phyloP scores from a whole-genome alignment of 1,139 yeast species.

The Suhomyces atakaporum region DNA sequence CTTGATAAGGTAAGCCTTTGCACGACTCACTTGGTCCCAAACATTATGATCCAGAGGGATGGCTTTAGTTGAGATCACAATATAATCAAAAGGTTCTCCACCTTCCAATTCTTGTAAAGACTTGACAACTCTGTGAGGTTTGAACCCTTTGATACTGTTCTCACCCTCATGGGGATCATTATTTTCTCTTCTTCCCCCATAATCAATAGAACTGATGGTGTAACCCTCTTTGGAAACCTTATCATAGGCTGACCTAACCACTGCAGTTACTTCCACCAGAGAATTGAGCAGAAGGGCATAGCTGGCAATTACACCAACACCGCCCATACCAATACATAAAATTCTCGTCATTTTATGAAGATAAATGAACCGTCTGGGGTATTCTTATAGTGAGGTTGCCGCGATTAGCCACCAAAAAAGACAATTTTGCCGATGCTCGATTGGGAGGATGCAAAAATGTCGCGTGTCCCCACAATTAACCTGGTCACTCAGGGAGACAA shows the following conservation, averaged over 20 bases:
- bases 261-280: slow-evolving; percentile 37
- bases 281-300: slow-evolving; percentile 51
- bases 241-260: slow-evolving; percentile 36
- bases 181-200: slow-evolving; percentile 23
- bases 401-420: slow-evolving; percentile 4
- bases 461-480: slow-evolving; percentile 1
- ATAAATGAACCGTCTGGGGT: not conserved
- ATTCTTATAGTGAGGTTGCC: slow-evolving; percentile 2
- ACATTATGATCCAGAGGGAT: slow-evolving; percentile 27
- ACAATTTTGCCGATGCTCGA: slow-evolving; percentile 11
- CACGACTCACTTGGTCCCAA: slow-evolving; percentile 25
- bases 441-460: slow-evolving; percentile 11
- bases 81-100: slow-evolving; percentile 33
- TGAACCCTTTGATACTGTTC: slow-evolving; percentile 23
- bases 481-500: too few species aligned
- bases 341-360: slow-evolving; percentile 31
- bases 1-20: slow-evolving; percentile 13
- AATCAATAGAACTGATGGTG: slow-evolving; percentile 29
- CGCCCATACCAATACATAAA: slow-evolving; percentile 68
- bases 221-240: slow-evolving; percentile 30
- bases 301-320: slow-evolving; percentile 74
- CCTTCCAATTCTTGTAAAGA: slow-evolving; percentile 25
- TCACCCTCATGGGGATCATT: slow-evolving; percentile 20
- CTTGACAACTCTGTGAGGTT: slow-evolving; percentile 28
- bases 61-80: slow-evolving; percentile 36